Percentiles rank a stretch among this genome's conserved stretches.
These are phyloP conservation scores for Exophiala bonariae DNA, from an alignment of 2,329 filamentous ascomycete genomes.

Conservation along the genomic window DNA sequence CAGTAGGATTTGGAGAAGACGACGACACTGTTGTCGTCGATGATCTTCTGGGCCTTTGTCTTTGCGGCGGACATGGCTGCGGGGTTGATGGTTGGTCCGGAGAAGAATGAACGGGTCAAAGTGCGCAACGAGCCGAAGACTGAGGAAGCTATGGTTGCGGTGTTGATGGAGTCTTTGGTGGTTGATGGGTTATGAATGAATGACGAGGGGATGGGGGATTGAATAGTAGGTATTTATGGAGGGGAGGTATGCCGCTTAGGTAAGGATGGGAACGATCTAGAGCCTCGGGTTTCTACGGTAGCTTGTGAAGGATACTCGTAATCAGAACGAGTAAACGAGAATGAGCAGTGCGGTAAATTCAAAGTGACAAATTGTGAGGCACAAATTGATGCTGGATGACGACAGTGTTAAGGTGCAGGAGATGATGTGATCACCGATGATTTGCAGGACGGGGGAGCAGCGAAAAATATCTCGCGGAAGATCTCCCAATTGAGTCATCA, in stretches of 20 bases:
- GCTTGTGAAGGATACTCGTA: no score
- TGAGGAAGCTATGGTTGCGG: constrained; percentile 56
- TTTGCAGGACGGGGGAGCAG: no score
- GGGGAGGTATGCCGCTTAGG: no score
- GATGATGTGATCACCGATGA: constrained; percentile 9
- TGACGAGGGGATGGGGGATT: not conserved
- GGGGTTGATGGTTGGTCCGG: constrained; percentile 53
- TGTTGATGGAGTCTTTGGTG: constrained; percentile 14
- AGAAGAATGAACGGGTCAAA: constrained; percentile 63
- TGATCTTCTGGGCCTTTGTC: constrained; percentile 79
- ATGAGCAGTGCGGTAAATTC: not conserved
- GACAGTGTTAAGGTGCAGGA: constrained; percentile 2
- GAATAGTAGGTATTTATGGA: no score
- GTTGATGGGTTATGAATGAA: not conserved
- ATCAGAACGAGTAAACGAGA: no score
- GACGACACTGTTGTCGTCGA: constrained; percentile 85
- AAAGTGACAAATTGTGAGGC: constrained; percentile 9
- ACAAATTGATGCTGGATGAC: not conserved
- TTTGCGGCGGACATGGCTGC: constrained; percentile 79
- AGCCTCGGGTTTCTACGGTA: no score
- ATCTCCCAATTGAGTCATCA: not conserved
- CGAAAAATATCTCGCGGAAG: not conserved
- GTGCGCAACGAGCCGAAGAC: constrained; percentile 58
- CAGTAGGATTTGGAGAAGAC: constrained; percentile 98
- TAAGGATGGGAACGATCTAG: no score